These are phyloP conservation scores for Quercus mongolica DNA, from an alignment of 306 rosid species.

Conservation along the genomic window DNA sequence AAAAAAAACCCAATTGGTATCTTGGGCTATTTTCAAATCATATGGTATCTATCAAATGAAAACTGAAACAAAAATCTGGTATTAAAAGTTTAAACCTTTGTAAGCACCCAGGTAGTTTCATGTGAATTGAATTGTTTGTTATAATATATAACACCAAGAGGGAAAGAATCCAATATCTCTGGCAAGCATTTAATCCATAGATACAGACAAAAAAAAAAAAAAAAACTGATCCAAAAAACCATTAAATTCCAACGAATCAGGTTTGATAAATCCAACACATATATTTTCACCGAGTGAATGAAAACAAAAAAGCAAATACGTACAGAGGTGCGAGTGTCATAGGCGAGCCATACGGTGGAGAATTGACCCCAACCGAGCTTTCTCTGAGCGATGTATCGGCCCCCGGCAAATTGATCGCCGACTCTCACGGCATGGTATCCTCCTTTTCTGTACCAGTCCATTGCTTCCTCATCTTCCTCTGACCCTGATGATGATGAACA, in stretches of 20 bases:
- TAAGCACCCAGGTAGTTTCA: too few species aligned
- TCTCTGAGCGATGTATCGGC: constrained; percentile 85
- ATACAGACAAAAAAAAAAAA: not conserved
- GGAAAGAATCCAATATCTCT: not conserved
- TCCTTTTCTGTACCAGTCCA: constrained; percentile 91
- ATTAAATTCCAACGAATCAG: not conserved
- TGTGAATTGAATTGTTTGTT: not conserved
- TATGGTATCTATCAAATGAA: not conserved
- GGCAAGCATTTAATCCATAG: not conserved
- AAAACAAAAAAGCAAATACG: constrained; percentile 2
- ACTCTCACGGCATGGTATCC: constrained; percentile 92
- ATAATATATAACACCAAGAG: not conserved
- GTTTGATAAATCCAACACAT: not conserved
- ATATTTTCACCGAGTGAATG: not conserved
- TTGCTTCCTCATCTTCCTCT: constrained; percentile 91
- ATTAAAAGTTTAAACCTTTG: too few species aligned
- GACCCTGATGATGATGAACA: constrained; percentile 92
- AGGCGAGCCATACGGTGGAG: constrained; percentile 99
- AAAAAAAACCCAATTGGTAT: too few species aligned
- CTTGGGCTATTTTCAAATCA: too few species aligned
- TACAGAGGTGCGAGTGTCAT: constrained; percentile 70
- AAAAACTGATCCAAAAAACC: not conserved
- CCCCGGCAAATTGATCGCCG: constrained; percentile 87
- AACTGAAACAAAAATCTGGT: not conserved
- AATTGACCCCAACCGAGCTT: constrained; percentile 98